These are phyloP conservation scores for Aspergillus fructus DNA, from an alignment of 2,329 filamentous ascomycete species.

Conservation along the genomic window DNA sequence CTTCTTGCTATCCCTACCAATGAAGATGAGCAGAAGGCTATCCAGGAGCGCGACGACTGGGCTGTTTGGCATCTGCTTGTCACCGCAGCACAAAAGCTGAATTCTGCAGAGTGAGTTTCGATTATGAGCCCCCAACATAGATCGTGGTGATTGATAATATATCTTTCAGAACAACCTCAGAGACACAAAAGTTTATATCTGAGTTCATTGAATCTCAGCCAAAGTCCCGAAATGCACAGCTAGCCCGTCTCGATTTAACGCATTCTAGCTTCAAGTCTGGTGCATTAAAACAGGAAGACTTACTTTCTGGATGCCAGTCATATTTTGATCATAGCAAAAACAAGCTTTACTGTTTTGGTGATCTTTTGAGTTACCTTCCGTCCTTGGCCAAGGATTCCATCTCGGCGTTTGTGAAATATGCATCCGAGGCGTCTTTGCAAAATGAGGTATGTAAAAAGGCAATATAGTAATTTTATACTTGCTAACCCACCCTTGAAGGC, in stretches of 20 bases:
- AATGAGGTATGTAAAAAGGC: conserved; percentile 23
- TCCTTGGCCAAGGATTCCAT: conserved; percentile 28
- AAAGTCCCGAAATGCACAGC: conserved; percentile 43
- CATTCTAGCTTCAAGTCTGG: conserved; percentile 27
- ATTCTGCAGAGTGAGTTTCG: conserved; percentile 33
- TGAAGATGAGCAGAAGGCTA: conserved; percentile 26
- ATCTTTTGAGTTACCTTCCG: conserved; percentile 38
- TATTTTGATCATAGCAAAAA: conserved; percentile 43
- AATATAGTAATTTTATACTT: background rate
- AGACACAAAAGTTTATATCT: conserved; percentile 34
- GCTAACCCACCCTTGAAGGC: conserved; percentile 16
- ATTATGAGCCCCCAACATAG: background rate
- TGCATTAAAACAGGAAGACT: conserved; percentile 26
- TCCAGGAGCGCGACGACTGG: conserved; percentile 46
- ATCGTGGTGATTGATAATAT: conserved; percentile 8
- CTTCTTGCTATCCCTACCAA: conserved; percentile 37
- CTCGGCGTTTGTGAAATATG: conserved; percentile 29
- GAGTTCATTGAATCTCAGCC: conserved; percentile 33
- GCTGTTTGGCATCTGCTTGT: conserved; percentile 46
- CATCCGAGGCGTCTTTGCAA: conserved; percentile 19
- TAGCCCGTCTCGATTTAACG: conserved; percentile 37
- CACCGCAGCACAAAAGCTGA: conserved; percentile 31
- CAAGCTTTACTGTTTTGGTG: conserved; percentile 48
- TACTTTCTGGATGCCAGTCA: conserved; percentile 38
- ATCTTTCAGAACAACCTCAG: conserved; percentile 27